Evolutionary conservation across 192 early-diverging fungal species (phyloP).

Genomic region (Cladochytrium replicatum): DNA sequence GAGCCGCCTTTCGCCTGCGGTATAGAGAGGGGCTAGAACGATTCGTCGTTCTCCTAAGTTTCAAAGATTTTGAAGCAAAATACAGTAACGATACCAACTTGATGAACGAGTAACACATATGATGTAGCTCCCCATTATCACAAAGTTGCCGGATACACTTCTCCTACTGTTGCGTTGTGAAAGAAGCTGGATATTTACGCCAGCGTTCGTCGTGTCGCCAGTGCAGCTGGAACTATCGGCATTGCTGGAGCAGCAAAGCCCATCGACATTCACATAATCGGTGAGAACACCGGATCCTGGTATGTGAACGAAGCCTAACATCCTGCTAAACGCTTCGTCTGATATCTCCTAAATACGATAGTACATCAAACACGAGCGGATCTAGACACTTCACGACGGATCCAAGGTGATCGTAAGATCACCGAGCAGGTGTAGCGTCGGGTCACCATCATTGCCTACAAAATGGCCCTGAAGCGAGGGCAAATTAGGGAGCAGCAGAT

Average conservation of each 20-base stretch:
- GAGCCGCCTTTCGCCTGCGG: no score
- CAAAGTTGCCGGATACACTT: slow-evolving; percentile 96
- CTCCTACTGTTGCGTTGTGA: slow-evolving; percentile 91
- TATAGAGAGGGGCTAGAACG: no score
- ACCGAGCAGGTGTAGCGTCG: slow-evolving; percentile 78
- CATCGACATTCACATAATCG: slow-evolving; percentile 92
- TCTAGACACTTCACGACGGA: slow-evolving; percentile 53
- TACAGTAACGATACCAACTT: no score
- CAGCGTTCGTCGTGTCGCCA: slow-evolving; percentile 84
- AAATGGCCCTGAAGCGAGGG: slow-evolving; percentile 78
- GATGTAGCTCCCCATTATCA: slow-evolving; percentile 90
- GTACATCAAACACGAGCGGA: slow-evolving; percentile 76
- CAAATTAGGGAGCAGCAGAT: slow-evolving; percentile 7
- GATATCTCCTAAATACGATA: no score
- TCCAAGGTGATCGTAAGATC: slow-evolving; percentile 72
- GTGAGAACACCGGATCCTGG: slow-evolving; percentile 97
- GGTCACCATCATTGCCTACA: slow-evolving; percentile 82
- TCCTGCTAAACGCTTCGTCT: not conserved
- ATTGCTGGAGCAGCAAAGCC: slow-evolving; percentile 27
- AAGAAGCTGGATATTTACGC: slow-evolving; percentile 95
- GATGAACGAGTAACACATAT: no score
- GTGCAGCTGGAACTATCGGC: slow-evolving; percentile 46
- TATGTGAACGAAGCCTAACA: slow-evolving; percentile 23
- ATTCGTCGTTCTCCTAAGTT: no score
- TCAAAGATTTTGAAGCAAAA: no score